A percentile compares a stretch with the other conserved stretches of the same genome.
These are phyloP conservation scores for Colletotrichum australisinense DNA, from an alignment of 2,329 filamentous ascomycete species.

Conservation along the genomic window DNA sequence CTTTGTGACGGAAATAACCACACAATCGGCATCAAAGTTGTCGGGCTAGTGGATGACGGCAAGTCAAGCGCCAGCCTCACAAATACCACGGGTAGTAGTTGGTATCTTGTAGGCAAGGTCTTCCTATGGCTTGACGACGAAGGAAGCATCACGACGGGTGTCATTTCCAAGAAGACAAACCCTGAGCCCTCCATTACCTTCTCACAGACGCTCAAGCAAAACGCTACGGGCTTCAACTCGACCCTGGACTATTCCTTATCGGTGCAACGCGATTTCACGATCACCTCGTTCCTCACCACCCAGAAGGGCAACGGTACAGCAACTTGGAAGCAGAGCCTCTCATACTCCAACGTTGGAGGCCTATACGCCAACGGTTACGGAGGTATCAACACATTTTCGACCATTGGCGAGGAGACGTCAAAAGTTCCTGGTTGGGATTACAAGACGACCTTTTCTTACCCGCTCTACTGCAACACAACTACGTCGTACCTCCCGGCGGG, in stretches of 20 bases:
- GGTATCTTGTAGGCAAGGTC: constrained; percentile 83
- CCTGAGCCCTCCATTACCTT: constrained; percentile 59
- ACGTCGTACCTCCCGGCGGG: constrained; percentile 54
- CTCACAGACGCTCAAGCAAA: constrained; percentile 57
- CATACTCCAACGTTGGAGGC: constrained; percentile 64
- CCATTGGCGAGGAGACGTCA: constrained; percentile 45
- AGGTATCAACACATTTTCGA: constrained; percentile 42
- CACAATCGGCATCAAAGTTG: constrained; percentile 75
- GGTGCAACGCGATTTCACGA: constrained; percentile 64
- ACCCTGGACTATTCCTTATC: constrained; percentile 69
- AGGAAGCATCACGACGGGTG: constrained; percentile 63
- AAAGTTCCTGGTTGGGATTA: constrained; percentile 40
- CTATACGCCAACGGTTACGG: constrained; percentile 38
- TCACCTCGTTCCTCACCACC: constrained; percentile 63
- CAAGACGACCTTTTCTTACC: constrained; percentile 64
- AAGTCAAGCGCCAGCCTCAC: constrained; percentile 57
- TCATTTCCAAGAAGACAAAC: constrained; percentile 43
- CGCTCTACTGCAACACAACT: constrained; percentile 66
- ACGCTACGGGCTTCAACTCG: constrained; percentile 66
- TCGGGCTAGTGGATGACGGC: constrained; percentile 70
- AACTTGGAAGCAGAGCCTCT: constrained; percentile 68
- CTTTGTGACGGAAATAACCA: constrained; percentile 75
- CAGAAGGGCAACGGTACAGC: constrained; percentile 53
- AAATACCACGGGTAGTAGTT: constrained; percentile 69
- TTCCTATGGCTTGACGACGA: constrained; percentile 76